Percentiles rank a stretch among this genome's conserved stretches.
These are phyloP conservation scores for Gracilaria vermiculophylla DNA, from an alignment of 23 red algal species.

Conservation along the genomic window DNA sequence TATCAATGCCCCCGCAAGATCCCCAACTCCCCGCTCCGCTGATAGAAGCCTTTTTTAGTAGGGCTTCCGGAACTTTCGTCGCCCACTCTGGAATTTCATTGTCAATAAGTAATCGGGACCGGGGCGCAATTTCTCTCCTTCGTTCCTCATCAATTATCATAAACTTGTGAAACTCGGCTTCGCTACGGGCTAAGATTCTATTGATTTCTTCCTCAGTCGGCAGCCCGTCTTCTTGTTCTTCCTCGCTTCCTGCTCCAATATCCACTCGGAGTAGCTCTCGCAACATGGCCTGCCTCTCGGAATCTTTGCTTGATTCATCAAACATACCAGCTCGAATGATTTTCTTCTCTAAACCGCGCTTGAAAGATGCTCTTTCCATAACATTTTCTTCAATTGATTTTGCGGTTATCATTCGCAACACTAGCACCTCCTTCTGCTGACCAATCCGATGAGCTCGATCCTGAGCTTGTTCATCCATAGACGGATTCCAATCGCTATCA, in stretches of 20 bases:
- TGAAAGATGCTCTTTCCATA: constrained; percentile 88
- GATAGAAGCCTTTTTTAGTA: constrained; percentile 37
- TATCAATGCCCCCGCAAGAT: constrained; percentile 24
- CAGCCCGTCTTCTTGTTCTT: constrained; percentile 80
- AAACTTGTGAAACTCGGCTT: constrained; percentile 87
- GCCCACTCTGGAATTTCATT: constrained; percentile 90
- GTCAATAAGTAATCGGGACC: constrained; percentile 39
- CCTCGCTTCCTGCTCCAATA: constrained; percentile 69
- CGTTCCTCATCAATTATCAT: constrained; percentile 86
- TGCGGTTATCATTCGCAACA: constrained; percentile 89
- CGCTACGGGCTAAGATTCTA: constrained; percentile 84
- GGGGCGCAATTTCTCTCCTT: constrained; percentile 25
- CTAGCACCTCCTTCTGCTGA: constrained; percentile 83
- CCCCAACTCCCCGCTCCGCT: constrained; percentile 50
- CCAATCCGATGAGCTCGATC: constrained; percentile 99
- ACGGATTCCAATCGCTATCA: constrained; percentile 99
- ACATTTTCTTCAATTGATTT: constrained; percentile 93
- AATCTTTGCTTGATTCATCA: constrained; percentile 89
- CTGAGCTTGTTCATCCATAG: constrained; percentile 96
- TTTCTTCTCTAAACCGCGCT: constrained; percentile 96
- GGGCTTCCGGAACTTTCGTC: constrained; percentile 50
- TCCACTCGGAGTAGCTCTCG: constrained; percentile 79
- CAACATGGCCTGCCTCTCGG: constrained; percentile 88
- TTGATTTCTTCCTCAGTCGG: constrained; percentile 93
- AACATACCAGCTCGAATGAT: constrained; percentile 99